These are phyloP conservation scores for Anthoceros angustus DNA, from an alignment of 225 moss, liverwort and hornwort species.

Conservation along the genomic window DNA sequence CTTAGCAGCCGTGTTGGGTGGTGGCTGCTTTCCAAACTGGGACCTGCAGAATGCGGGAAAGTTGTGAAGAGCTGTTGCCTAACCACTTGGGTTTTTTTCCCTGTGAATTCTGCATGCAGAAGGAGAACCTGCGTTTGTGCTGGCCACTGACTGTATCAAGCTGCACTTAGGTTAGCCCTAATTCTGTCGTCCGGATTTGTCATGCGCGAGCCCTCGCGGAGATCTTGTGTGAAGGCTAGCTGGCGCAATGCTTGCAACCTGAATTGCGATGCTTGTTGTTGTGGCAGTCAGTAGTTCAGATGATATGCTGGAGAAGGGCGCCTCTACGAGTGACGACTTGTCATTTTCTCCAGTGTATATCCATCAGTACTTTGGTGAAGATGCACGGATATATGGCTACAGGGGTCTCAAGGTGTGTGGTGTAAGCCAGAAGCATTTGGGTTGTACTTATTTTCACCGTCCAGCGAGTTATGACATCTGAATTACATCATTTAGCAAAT, in stretches of 20 bases:
- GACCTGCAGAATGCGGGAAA: no score
- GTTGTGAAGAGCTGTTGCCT: no score
- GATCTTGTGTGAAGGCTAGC: neutral
- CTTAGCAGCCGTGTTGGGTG: no score
- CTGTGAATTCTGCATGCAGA: neutral
- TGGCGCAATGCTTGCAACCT: neutral
- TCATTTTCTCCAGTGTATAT: neutral
- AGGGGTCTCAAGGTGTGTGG: neutral
- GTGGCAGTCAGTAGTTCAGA: neutral
- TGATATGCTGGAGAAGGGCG: neutral
- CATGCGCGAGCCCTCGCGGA: neutral
- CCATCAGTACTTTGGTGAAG: neutral
- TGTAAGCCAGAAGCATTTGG: neutral
- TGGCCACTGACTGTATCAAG: constrained; percentile 2
- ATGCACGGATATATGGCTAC: neutral
- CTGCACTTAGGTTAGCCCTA: neutral
- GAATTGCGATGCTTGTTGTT: neutral
- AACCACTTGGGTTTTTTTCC: neutral
- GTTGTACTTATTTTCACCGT: neutral
- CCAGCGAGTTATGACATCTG: neutral
- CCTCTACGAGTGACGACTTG: neutral
- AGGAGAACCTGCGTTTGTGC: neutral
- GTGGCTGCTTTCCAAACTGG: no score
- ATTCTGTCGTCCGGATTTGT: neutral
- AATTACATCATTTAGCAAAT: neutral